Percentiles rank a stretch among this genome's conserved stretches.
Evolutionary conservation across 441 rosid genomes (phyloP).

Genomic region (Arabidopsis lyrata): DNA sequence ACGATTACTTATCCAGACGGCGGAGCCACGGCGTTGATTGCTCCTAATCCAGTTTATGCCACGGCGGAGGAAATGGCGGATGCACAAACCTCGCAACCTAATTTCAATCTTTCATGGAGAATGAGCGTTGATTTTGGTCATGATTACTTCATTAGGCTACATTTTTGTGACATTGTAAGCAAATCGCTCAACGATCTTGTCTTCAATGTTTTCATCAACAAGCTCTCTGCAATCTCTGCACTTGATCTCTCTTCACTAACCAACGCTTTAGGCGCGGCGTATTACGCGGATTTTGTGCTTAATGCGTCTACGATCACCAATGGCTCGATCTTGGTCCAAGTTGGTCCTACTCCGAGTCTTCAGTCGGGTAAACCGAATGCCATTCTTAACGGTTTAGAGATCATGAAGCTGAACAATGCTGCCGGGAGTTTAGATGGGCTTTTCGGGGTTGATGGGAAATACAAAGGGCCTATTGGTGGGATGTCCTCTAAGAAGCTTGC

Average conservation of each 20-base stretch:
- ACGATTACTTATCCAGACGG: conserved; percentile 48
- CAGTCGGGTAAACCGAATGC: conserved; percentile 54
- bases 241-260: conserved; percentile 55
- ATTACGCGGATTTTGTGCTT: conserved; percentile 52
- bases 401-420: conserved; percentile 58
- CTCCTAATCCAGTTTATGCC: conserved; percentile 58
- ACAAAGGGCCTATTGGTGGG: conserved; percentile 37
- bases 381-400: conserved; percentile 64
- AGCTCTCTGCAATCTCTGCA: conserved; percentile 39
- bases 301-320: conserved; percentile 50
- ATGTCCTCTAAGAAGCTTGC: conserved; percentile 52
- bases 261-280: conserved; percentile 51
- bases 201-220: conserved; percentile 60
- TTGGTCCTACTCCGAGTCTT: conserved; percentile 49
- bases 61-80: conserved; percentile 54
- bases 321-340: conserved; percentile 55
- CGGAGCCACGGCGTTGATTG: conserved; percentile 50
- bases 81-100: conserved; percentile 48
- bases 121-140: conserved; percentile 54
- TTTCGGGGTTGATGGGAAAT: conserved; percentile 49
- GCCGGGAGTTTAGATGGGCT: conserved; percentile 61
- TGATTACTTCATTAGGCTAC: conserved; percentile 58
- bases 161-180: conserved; percentile 73
- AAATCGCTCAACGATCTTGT: conserved; percentile 53
- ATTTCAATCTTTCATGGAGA: conserved; percentile 67